These are phyloP conservation scores for Ormosia emarginata DNA, from an alignment of 306 rosid genomes.

Conservation along the genomic window DNA sequence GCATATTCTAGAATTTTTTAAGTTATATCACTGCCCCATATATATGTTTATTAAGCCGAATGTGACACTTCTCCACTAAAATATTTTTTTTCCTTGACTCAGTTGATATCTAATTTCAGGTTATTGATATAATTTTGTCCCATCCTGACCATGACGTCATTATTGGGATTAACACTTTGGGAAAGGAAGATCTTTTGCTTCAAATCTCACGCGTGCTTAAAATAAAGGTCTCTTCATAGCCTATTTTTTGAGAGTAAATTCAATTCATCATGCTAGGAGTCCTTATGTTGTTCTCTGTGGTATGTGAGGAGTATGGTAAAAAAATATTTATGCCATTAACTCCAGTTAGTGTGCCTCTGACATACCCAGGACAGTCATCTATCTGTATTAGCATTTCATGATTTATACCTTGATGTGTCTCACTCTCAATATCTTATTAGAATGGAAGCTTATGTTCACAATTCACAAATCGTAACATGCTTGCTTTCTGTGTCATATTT, in stretches of 20 bases:
- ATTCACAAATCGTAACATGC: neutral
- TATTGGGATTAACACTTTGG: slow-evolving; percentile 63
- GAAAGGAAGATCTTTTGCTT: slow-evolving; percentile 72
- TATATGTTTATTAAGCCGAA: too few species aligned
- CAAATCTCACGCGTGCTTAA: slow-evolving; percentile 50
- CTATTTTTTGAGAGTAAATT: neutral
- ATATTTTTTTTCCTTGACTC: neutral
- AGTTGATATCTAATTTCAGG: slow-evolving; percentile 36
- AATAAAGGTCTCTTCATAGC: slow-evolving; percentile 50
- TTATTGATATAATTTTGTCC: slow-evolving; percentile 53
- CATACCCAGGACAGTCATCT: neutral
- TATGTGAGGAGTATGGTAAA: neutral
- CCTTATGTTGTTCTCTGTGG: neutral
- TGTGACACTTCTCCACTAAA: too few species aligned
- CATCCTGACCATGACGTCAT: slow-evolving; percentile 70
- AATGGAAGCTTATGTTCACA: neutral
- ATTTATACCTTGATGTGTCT: neutral
- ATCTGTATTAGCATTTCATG: neutral
- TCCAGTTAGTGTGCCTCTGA: neutral
- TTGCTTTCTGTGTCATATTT: neutral
- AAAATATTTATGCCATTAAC: neutral
- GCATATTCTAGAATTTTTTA: neutral
- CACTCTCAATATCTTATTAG: neutral
- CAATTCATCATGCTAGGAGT: neutral
- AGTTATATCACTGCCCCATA: too few species aligned